A percentile compares a stretch with the other conserved stretches of the same genome.
Evolutionary conservation across 495 filamentous ascomycete genomes (phyloP).

Genomic region (Penicillium silybi): DNA sequence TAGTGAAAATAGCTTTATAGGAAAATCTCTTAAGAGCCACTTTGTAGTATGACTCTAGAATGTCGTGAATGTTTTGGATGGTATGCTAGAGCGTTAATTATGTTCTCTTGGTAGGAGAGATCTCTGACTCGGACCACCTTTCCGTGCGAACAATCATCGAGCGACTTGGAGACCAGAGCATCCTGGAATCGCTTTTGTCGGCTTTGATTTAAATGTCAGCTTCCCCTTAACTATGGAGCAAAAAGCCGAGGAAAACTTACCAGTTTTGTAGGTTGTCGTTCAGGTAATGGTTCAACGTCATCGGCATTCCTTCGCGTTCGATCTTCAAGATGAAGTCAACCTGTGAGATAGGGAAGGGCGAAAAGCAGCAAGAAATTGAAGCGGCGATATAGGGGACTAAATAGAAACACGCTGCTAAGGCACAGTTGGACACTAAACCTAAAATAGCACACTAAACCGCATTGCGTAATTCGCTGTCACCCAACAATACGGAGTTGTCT

Average conservation of each 20-base stretch:
- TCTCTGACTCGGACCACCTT: conserved; percentile 21
- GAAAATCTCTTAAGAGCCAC: conserved; percentile 52
- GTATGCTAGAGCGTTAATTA: conserved; percentile 47
- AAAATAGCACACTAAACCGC: no score
- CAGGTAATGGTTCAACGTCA: conserved; percentile 54
- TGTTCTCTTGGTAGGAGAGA: conserved; percentile 13
- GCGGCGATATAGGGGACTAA: no score
- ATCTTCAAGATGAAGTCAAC: conserved; percentile 45
- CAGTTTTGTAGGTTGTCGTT: conserved; percentile 44
- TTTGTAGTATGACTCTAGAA: conserved; percentile 57
- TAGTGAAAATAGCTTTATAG: conserved; percentile 33
- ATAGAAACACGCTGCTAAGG: no score
- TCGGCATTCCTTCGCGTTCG: conserved; percentile 41
- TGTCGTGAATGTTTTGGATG: conserved; percentile 53
- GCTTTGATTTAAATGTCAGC: conserved; percentile 7
- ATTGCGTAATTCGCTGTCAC: no score
- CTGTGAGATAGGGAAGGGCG: conserved; percentile 24
- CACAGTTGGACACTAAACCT: no score
- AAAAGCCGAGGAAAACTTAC: conserved; percentile 11
- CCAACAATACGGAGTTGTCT: no score
- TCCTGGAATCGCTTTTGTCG: conserved; percentile 5
- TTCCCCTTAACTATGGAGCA: neutral
- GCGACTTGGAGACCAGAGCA: neutral
- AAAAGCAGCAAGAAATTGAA: no score
- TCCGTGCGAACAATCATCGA: neutral